These are phyloP conservation scores for Fusarium phyllophilum DNA, from an alignment of 2,329 filamentous ascomycete genomes.

Conservation along the genomic window DNA sequence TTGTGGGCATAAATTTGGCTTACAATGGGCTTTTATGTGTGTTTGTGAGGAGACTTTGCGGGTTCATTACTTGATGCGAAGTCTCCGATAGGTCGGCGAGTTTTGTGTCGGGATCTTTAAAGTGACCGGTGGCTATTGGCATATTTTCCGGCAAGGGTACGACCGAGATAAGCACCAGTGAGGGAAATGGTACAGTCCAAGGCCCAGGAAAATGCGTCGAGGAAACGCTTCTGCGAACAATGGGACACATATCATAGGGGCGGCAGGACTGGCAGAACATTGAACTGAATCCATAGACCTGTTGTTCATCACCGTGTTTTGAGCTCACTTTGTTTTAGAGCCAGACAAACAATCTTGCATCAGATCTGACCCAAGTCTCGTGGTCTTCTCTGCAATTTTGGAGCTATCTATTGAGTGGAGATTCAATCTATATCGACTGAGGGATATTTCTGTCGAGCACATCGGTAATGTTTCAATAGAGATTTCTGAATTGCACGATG, in stretches of 20 bases:
- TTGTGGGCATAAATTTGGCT: rapidly evolving
- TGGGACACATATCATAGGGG: not conserved
- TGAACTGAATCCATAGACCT: not conserved
- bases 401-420: rapidly evolving
- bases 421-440: rapidly evolving
- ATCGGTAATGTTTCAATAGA: not conserved
- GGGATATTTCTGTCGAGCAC: too few relatives aligned
- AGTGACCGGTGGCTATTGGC: not conserved
- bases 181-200: rapidly evolving
- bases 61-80: not conserved
- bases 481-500: rapidly evolving
- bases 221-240: not conserved
- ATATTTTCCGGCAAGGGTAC: rapidly evolving
- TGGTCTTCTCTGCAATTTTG: not conserved
- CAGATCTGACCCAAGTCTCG: not conserved
- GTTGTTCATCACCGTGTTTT: rapidly evolving
- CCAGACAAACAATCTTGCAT: rapidly evolving
- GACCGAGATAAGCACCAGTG: rapidly evolving
- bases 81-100: not conserved
- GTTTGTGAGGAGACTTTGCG: not conserved
- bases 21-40: not conserved
- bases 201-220: not conserved
- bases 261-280: not conserved
- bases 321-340: rapidly evolving
- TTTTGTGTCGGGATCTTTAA: not conserved